Conservation (phyloP, 345 rosid species). For the Eucalyptus cladocalyx region DNA sequence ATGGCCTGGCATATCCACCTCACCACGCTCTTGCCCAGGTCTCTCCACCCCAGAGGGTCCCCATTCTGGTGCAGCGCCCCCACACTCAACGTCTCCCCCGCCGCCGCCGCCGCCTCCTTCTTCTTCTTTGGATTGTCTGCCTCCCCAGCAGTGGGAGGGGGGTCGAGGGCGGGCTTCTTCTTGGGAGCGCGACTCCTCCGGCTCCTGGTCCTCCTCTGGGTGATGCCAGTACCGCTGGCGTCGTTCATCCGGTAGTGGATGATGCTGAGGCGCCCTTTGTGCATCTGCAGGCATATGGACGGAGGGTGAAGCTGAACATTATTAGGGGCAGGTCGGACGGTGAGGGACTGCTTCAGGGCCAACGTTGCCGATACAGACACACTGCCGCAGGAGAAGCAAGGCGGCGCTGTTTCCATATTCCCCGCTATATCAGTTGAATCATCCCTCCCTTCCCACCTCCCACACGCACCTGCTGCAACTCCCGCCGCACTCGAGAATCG, state of each 20-base stretch:
- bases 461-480: background rate
- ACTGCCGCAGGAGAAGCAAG: conserved; percentile 35
- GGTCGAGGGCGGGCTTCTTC: background rate
- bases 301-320: background rate
- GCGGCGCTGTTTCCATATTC: conserved; percentile 27
- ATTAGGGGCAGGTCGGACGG: conserved; percentile 4
- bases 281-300: background rate
- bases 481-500: background rate
- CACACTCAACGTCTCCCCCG: background rate
- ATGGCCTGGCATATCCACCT: conserved; percentile 77
- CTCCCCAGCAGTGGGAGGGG: background rate
- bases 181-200: background rate
- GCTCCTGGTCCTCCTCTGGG: background rate
- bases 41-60: conserved; percentile 70
- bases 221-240: background rate
- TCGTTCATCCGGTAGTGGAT: background rate
- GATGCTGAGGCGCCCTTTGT: background rate
- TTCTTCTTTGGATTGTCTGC: background rate
- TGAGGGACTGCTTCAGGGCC: background rate
- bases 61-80: conserved; percentile 47
- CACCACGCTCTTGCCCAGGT: conserved; percentile 70
- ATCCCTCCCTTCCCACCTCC: background rate
- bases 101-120: background rate
- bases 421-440: background rate
- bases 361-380: conserved; percentile 9